Base-by-base conservation (phyloP, 345 rosid species). In the Syzygium grande region DNA sequence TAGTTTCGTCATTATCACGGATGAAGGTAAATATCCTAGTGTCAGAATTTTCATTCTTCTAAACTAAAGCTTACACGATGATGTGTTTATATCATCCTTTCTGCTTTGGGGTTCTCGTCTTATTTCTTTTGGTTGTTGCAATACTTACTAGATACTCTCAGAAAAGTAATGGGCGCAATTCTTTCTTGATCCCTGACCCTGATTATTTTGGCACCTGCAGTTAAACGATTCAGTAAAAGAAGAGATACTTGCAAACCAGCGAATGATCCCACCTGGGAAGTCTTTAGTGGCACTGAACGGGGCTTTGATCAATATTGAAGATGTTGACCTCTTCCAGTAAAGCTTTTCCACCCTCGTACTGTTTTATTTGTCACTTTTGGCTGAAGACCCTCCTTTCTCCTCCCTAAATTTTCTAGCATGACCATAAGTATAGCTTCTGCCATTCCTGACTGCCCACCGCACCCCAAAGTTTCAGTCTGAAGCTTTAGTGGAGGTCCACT, bases 231-330 rank as follows among this genome's bases (percentile, higher is more conserved):
- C 98, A 51, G 91, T 98, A 85, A 98, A 98, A 94, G 99, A 96
- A 63, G 99, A 98, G 90, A 98, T 98, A 90, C 92, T 94, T 91
- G 91, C 96, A 87, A 98, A 98, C 87, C 99, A 98, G 92, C 92
- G 97, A 88, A 94, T 96, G 98, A 93, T 98, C 89, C 98, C 99
- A 68, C 97, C 99, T 87, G 98, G 99, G 90, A 98, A 96, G 94
- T 94, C 98, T 86, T 91, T 98, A 92, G 91, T 98, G 97, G 99
- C 98, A 85, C 92, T 97, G 85, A 98, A 98, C 95, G 98, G 99
- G 90, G 99, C 99, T 91, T 90, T 98, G 90, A 90, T 98, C 94
- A 96, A 95, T 90, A 92, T 97, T 25, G 99, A 98, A 91, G 99
- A 97, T 91, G 90, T 96, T 91, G 99, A 98, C 93, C 98, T 98